These are phyloP conservation scores for Teunomyces kruisii DNA, from an alignment of 805 yeast genomes.

Conservation along the genomic window DNA sequence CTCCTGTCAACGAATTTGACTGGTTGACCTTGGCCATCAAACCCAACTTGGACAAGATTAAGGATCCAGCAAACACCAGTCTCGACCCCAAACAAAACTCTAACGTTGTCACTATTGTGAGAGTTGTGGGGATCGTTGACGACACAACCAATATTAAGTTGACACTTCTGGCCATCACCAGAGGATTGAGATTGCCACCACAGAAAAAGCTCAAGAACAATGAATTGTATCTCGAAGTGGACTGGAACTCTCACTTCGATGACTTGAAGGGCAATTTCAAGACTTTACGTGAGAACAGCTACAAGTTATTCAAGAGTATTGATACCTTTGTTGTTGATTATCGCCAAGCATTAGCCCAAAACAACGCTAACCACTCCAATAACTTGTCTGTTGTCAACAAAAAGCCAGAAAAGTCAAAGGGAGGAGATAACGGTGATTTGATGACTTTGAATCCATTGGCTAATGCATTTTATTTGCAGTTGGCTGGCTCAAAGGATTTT, in stretches of 20 bases:
- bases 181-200: slow-evolving; percentile 27
- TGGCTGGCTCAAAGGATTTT: slow-evolving; percentile 49
- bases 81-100: slow-evolving; percentile 6
- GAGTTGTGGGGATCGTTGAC: slow-evolving; percentile 48
- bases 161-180: slow-evolving; percentile 49
- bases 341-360: slow-evolving; percentile 27
- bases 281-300: slow-evolving; percentile 17
- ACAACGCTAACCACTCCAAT: slow-evolving; percentile 11
- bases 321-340: slow-evolving; percentile 39
- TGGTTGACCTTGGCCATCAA: slow-evolving; percentile 38
- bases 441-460: slow-evolving; percentile 60
- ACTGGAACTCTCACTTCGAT: slow-evolving; percentile 19
- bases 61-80: slow-evolving; percentile 15
- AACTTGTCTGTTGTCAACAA: not conserved
- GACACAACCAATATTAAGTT: slow-evolving; percentile 44
- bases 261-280: slow-evolving; percentile 18
- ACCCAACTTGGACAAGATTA: slow-evolving; percentile 33
- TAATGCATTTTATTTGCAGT: slow-evolving; percentile 54
- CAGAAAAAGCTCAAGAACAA: slow-evolving; percentile 13
- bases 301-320: slow-evolving; percentile 34
- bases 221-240: slow-evolving; percentile 28
- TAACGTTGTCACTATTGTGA: slow-evolving; percentile 42
- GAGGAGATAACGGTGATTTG: slow-evolving; percentile 24
- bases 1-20: slow-evolving; percentile 25
- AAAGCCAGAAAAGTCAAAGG: not conserved